A percentile compares a stretch with the other conserved stretches of the same genome.
Evolutionary conservation across 305 asterid species (phyloP).

Genomic region (Petunia hybrid): DNA sequence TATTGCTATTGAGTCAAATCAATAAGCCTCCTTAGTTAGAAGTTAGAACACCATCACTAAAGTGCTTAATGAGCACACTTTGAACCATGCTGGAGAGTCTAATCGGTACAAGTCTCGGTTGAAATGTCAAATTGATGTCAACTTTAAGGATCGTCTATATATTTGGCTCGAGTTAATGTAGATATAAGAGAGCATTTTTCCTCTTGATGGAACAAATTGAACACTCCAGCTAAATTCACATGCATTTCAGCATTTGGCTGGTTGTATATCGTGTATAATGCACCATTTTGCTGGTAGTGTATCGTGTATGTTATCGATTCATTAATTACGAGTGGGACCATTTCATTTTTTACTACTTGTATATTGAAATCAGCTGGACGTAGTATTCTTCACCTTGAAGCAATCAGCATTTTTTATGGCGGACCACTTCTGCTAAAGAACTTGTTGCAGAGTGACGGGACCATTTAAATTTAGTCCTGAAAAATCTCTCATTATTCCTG

Average conservation of each 20-base stretch:
- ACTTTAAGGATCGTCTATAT: too few species aligned
- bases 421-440: constrained; percentile 45
- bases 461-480: constrained; percentile 46
- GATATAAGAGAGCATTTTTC: constrained; percentile 43
- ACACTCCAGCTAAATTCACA: constrained; percentile 44
- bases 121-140: too few species aligned
- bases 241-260: constrained; percentile 53
- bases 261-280: too few species aligned
- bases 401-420: constrained; percentile 51
- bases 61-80: too few species aligned
- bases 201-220: constrained; percentile 42
- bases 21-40: too few species aligned
- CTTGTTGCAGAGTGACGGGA: constrained; percentile 48
- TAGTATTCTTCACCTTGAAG: constrained; percentile 46
- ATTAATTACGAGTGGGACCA: constrained; percentile 46
- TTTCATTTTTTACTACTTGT: constrained; percentile 48
- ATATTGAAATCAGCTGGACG: constrained; percentile 35
- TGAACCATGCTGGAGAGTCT: too few species aligned
- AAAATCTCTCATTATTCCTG: constrained; percentile 40
- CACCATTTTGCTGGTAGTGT: too few species aligned
- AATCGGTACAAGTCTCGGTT: too few species aligned
- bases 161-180: too few species aligned
- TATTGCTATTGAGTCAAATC: too few species aligned
- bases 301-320: constrained; percentile 48
- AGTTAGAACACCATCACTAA: too few species aligned